Base-by-base conservation (phyloP, 192 early-diverging fungal species). In the Spizellomyces punctatus region DNA sequence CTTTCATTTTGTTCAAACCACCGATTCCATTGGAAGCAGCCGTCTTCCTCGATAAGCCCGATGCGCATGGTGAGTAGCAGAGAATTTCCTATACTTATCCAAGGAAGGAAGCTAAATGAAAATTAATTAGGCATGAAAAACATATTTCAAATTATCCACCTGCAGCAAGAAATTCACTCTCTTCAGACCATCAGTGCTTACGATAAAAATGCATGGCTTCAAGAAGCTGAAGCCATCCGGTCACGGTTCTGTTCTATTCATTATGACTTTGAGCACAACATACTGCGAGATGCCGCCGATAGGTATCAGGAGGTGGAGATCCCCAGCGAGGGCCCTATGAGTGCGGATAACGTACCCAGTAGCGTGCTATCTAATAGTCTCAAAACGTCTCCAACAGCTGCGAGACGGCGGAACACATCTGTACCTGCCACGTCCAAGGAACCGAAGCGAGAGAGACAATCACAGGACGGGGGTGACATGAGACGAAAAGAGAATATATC, bases 181-280 rank as follows among this genome's bases (percentile, higher is more conserved):
- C 56, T 85, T 17, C 73, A 82, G 58, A 64, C 80, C 8, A 66
- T 79, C 47, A 69, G 69, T 43, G 67, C 67, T 6, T 85, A 68
- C 63, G 83, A 85, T 68, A 85, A 85, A 57, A 85, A 85, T 54
- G 67, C 77, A 6, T 85, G 76, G 79, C 77, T 85, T n/a, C 74
- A 59, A 36, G 74, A 85, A 62, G 75, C 78, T 19, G 83, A 85
- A 67, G 55, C 67, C 6, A 71, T 72, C 50, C 76, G 83, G 17
- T 58, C 62, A 16, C 54, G 64, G 19, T 84, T 80, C 64, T 76
- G 71, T 63, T 59, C 68, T 6, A 43, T 75, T n/a, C 73, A 76
- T 45, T 67, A 66, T 49, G 17, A 66, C 10, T 72, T 58, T 45
- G 79, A 81, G 46, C 72, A 71, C 19, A 63, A 43, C 19, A 61